Conservation (phyloP, 2,329 filamentous ascomycete species). For the Pestalotiopsis sp. region DNA sequence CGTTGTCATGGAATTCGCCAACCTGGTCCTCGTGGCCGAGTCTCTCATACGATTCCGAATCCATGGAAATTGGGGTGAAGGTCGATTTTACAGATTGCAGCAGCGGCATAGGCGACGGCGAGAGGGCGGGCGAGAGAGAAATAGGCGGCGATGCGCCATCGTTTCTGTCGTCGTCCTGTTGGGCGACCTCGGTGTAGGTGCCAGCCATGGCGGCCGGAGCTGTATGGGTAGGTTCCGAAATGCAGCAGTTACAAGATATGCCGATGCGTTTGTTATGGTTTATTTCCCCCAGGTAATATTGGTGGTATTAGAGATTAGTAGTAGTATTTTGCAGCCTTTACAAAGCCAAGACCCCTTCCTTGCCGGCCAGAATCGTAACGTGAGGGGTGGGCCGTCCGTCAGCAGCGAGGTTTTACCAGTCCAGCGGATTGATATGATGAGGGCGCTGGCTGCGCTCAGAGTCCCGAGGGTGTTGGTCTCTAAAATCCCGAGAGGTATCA, state of each 20-base stretch:
- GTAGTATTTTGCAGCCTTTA: not conserved
- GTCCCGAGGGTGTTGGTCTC: not conserved
- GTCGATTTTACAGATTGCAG: constrained; percentile 24
- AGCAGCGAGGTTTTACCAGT: not conserved
- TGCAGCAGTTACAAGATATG: not conserved
- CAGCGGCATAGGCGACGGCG: constrained; percentile 32
- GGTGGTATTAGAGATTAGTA: not conserved
- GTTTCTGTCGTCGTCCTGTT: constrained; percentile 26
- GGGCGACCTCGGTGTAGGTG: constrained; percentile 13
- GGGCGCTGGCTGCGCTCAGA: not conserved
- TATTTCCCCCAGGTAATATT: not conserved
- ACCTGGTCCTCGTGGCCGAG: not conserved
- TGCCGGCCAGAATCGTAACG: not conserved
- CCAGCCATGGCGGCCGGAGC: constrained; percentile 3
- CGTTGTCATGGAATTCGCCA: not conserved
- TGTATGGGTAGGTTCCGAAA: not conserved
- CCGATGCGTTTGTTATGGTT: not conserved
- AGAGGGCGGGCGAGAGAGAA: constrained; percentile 27
- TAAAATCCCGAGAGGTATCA: not conserved
- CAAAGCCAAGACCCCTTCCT: not conserved
- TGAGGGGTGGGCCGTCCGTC: constrained; percentile 6
- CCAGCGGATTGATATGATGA: not conserved
- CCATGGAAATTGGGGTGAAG: constrained; percentile 33
- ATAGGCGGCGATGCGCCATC: constrained; percentile 22
- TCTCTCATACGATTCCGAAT: constrained; percentile 24